Conservation (phyloP, 129 eudicot genomes). For the Glebionis coronaria region DNA sequence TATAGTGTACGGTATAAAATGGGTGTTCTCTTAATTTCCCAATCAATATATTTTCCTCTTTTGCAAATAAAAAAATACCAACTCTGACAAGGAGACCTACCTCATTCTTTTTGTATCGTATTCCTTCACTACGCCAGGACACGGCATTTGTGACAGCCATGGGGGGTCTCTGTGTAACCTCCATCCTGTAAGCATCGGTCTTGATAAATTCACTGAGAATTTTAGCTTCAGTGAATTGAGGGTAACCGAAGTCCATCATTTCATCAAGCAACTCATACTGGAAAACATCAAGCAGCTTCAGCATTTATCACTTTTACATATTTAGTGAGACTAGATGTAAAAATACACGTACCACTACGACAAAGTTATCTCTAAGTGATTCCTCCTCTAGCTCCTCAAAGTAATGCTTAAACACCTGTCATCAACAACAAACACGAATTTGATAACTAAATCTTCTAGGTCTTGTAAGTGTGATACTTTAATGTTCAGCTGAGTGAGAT, state of each 20-base stretch:
- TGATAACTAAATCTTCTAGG: background rate
- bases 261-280: conserved; percentile 98
- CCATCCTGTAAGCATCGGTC: conserved; percentile 99
- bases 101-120: conserved; percentile 89
- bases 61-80: background rate
- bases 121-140: conserved; percentile 99
- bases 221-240: conserved; percentile 98
- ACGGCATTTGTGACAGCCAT: conserved; percentile 99
- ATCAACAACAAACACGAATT: conserved; percentile 13
- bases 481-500: background rate
- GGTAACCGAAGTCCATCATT: conserved; percentile 99
- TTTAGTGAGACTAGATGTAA: background rate
- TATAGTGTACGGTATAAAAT: no score
- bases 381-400: conserved; percentile 99
- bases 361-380: conserved; percentile 96
- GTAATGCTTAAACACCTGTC: conserved; percentile 92
- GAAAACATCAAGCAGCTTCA: conserved; percentile 30
- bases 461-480: background rate
- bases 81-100: conserved; percentile 35
- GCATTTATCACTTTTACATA: conserved; percentile 4
- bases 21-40: no score
- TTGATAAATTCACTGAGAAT: conserved; percentile 97
- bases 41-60: no score
- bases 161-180: conserved; percentile 94
- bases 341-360: conserved; percentile 73